Base-by-base conservation (phyloP, 352 stramenopile genomes). In the Globisporangium camurandrum region DNA sequence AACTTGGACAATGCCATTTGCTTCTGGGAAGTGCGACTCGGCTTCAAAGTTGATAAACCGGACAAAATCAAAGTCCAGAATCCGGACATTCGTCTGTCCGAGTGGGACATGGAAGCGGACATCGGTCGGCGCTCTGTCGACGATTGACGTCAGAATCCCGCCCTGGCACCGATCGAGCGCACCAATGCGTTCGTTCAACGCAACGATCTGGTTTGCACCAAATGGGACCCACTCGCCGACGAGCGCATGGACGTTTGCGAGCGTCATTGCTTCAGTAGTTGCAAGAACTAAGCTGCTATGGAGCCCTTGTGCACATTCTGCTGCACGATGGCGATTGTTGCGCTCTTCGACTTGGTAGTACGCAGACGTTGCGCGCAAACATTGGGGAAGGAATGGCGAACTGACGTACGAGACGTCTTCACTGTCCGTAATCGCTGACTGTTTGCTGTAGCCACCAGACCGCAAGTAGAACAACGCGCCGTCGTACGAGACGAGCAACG, bases 11-110 rank as follows among this genome's bases (percentile, higher is more conserved):
- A 98, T 94, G 30, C 94, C 95, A 17, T 69, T 75, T 9, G 96
- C 89, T 72, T 97, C 93, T 19, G 93, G 84, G 60, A 97, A 98
- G 46, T 98, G 82, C 52, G 97, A 98, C 59, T 98, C 95, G 23
- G 96, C 96, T 62, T 99, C 96, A 56, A 98, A 98, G 62, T 98
- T 99, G 50, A 98, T 97, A 57, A 98, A 96, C 39, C 97, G 95
- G 23, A 96, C 95, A 40, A 98, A 93, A 37, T 96, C 96, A 56
- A 97, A 99, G 62, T 99, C 96, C 3, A 99, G 71, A 47, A 99
- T 97, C 38, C 95, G 85, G 14, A 99, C 90, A 44, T 84, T 83
- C 1, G 94, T 98, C 36, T 98, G 85, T 6, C 97, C 95, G 11
- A 96, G 86, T 16, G 78, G 75, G 11, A 95, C 74, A 19, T 68